phyloP scores from a whole-genome alignment of 73 alveolate genomes.

The Tetrahymena borealis region DNA sequence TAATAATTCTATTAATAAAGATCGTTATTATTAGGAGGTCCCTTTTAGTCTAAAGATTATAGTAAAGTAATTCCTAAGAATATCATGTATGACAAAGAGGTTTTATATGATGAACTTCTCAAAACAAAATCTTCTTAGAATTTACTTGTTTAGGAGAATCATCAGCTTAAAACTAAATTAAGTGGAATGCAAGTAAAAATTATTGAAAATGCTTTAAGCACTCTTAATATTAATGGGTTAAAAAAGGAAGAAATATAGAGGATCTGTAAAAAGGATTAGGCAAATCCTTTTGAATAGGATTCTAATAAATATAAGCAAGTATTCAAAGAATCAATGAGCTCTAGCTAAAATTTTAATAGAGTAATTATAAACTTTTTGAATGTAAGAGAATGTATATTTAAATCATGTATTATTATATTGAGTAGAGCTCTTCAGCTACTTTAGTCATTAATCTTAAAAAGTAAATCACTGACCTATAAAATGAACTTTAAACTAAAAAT shows the following conservation, averaged over 20 bases:
- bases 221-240: neutral
- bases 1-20: too few species aligned
- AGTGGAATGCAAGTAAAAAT: neutral
- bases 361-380: neutral
- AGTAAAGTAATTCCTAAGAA: neutral
- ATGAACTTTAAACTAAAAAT: neutral
- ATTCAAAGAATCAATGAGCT: neutral
- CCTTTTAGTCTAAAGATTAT: neutral
- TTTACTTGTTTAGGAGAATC: neutral
- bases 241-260: neutral
- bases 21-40: neutral
- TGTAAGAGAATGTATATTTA: neutral
- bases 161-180: neutral
- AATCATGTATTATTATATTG: too few species aligned
- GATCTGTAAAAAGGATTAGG: neutral
- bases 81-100: neutral
- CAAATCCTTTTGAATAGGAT: neutral
- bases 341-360: neutral
- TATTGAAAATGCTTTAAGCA: neutral
- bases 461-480: neutral
- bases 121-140: neutral
- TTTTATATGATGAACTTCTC: neutral
- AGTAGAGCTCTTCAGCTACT: neutral
- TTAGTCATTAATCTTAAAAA: neutral
- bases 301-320: neutral